Conservation (phyloP, 1,284 basidiomycete genomes). For the Malassezia globosa region DNA sequence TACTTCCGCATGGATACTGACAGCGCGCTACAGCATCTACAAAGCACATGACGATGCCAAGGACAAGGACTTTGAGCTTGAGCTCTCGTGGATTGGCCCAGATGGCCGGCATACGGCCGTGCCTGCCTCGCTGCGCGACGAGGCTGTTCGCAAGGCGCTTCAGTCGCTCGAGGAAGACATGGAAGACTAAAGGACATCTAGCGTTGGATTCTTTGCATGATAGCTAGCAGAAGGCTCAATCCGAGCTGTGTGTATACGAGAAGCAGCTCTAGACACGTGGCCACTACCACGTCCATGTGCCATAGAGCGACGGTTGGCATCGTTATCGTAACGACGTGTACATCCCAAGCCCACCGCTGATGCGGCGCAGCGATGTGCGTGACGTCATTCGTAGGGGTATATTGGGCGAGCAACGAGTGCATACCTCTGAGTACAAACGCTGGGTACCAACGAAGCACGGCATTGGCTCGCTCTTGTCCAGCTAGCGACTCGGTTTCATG, state of each 20-base stretch:
- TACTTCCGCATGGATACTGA: too few species aligned
- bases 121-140: slow-evolving; percentile 63
- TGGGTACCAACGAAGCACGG: not conserved
- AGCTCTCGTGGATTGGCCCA: slow-evolving; percentile 88
- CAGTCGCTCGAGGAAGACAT: slow-evolving; percentile 72
- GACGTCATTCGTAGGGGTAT: not conserved
- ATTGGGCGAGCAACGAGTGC: not conserved
- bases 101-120: slow-evolving; percentile 77
- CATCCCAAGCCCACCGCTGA: not conserved
- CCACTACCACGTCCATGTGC: not conserved
- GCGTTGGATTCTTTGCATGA: not conserved
- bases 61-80: slow-evolving; percentile 95
- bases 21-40: slow-evolving; percentile 62
- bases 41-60: slow-evolving; percentile 93
- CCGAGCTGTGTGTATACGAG: slow-evolving; percentile 3
- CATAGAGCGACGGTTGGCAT: not conserved
- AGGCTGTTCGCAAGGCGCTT: slow-evolving; percentile 80
- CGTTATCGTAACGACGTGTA: not conserved
- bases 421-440: not conserved
- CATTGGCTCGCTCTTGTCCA: not conserved
- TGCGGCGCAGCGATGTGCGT: not conserved
- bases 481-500: not conserved
- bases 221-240: not conserved
- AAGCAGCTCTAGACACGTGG: slow-evolving; percentile 2
- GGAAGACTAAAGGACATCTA: slow-evolving; percentile 53